Conservation (phyloP, 2,329 filamentous ascomycete species). For the Trichoderma sp. region DNA sequence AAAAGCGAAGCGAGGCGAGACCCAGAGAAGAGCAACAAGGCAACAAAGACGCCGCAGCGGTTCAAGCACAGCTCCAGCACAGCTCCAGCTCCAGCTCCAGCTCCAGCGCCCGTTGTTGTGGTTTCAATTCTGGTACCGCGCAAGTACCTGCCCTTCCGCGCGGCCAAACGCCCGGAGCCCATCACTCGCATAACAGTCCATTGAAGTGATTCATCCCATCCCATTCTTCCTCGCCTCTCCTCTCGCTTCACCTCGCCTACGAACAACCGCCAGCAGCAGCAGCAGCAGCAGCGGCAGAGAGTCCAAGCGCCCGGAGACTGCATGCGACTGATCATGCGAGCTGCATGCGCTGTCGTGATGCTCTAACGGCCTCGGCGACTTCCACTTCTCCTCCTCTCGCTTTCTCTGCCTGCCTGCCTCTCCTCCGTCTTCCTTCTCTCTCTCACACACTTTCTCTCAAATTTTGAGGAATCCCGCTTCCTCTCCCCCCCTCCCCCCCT, state of each 20-base stretch:
- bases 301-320: conserved; percentile 21
- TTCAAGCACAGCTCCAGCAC: not conserved
- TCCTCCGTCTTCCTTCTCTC: not conserved
- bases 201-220: conserved; percentile 13
- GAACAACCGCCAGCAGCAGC: not conserved
- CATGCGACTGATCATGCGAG: conserved; percentile 24
- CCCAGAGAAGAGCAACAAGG: not conserved
- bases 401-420: not conserved
- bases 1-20: not conserved
- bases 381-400: not conserved
- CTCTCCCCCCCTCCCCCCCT: not conserved
- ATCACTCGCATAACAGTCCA: conserved; percentile 22
- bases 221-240: not conserved
- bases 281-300: conserved; percentile 8
- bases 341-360: conserved; percentile 23
- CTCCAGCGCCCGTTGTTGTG: not conserved
- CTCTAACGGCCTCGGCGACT: conserved; percentile 19
- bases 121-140: not conserved
- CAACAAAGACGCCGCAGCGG: not conserved
- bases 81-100: too few species aligned
- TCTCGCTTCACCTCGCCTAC: not conserved
- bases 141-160: not conserved
- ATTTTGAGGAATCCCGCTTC: not conserved
- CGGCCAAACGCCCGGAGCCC: not conserved
- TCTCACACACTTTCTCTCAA: not conserved